A percentile compares a stretch with the other conserved stretches of the same genome.
Evolutionary conservation across 1,284 basidiomycete species (phyloP).

Genomic region (Naganishia sp.): DNA sequence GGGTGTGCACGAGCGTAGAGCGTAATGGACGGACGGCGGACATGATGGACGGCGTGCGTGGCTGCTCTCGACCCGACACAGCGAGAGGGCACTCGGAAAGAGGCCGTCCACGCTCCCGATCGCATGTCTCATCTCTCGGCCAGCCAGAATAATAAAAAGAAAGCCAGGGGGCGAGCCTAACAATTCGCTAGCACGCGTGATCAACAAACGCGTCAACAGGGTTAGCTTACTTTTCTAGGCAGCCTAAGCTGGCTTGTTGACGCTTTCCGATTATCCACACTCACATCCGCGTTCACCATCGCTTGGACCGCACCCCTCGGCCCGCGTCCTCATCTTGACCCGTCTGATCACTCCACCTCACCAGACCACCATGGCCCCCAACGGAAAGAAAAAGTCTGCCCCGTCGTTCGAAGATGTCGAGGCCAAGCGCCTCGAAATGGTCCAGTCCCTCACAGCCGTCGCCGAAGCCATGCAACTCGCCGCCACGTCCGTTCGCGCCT

Average conservation of each 20-base stretch:
- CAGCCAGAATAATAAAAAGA: too few species aligned
- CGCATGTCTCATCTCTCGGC: too few species aligned
- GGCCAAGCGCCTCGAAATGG: slow-evolving; percentile 52
- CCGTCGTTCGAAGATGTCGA: slow-evolving; percentile 51
- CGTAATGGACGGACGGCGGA: background rate
- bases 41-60: too few species aligned
- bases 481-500: slow-evolving; percentile 50
- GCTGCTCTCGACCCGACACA: too few species aligned
- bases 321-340: background rate
- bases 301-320: background rate
- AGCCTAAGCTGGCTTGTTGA: background rate
- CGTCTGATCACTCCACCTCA: background rate
- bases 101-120: too few species aligned
- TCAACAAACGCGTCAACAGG: background rate
- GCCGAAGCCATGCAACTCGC: slow-evolving; percentile 52
- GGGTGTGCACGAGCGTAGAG: background rate
- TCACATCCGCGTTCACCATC: background rate
- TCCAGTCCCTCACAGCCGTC: slow-evolving; percentile 51
- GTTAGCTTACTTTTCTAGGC: slow-evolving; percentile 7
- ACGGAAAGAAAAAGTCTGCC: slow-evolving; percentile 27
- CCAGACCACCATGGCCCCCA: slow-evolving; percentile 10
- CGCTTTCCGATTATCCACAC: background rate
- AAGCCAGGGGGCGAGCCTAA: slow-evolving; percentile 8
- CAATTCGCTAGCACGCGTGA: slow-evolving; percentile 1
- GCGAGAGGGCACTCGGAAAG: too few species aligned